Evolutionary conservation across 352 stramenopile species (phyloP).

Genomic region (Globisporangium yorkense): DNA sequence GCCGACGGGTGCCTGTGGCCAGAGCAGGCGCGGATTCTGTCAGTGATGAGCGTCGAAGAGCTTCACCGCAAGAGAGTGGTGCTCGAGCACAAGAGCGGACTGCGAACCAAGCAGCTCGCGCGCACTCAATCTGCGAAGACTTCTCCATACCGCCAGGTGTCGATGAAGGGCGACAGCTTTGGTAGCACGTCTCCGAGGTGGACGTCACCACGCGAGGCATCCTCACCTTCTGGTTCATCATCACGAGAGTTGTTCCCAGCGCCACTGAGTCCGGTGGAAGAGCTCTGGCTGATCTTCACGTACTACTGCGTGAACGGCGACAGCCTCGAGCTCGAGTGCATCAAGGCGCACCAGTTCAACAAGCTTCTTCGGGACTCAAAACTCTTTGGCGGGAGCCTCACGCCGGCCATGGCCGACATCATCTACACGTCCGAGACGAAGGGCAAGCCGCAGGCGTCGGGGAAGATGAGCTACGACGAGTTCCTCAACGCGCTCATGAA

Average conservation of each 20-base stretch:
- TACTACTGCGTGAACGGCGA: conserved; percentile 80
- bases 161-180: background rate
- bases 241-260: background rate
- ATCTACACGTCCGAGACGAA: conserved; percentile 81
- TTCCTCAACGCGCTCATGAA: conserved; percentile 76
- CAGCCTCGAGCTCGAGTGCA: conserved; percentile 61
- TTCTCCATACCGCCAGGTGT: background rate
- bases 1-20: conserved; percentile 68
- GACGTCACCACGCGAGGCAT: background rate
- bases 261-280: conserved; percentile 35
- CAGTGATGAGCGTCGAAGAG: conserved; percentile 47
- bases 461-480: conserved; percentile 74
- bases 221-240: background rate
- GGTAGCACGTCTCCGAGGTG: background rate
- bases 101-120: conserved; percentile 13
- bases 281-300: conserved; percentile 75
- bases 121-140: conserved; percentile 10
- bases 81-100: conserved; percentile 40
- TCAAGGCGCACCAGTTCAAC: conserved; percentile 74
- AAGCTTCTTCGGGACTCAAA: conserved; percentile 54
- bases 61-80: conserved; percentile 42
- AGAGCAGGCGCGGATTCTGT: conserved; percentile 66
- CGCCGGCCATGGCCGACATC: conserved; percentile 65
- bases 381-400: conserved; percentile 44
- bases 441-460: conserved; percentile 44